Evolutionary conservation across 2,329 filamentous ascomycete genomes (phyloP), one percentile per base, ranked within the genome.

Genomic region (Verticillium zaregamsianum): DNA sequence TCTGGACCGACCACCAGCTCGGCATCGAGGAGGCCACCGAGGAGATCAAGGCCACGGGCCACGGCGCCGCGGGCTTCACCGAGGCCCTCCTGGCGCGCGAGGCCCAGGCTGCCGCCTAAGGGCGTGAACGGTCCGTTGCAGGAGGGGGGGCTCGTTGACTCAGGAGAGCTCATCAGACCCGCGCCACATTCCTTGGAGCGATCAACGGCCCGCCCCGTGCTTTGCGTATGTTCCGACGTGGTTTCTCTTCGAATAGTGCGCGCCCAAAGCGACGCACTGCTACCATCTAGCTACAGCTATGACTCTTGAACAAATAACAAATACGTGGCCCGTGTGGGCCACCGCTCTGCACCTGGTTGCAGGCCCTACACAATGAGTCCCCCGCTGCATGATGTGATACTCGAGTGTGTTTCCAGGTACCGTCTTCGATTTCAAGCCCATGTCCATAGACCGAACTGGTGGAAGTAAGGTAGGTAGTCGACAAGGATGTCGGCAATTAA

Each of bases 1-100:
- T 99, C 49, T 99, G 95, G 95, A 95, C 91, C 2, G 88, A 97
- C 70, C 82, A 85, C 69, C 95, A 99, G 82, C 86, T 99, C 61
- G 91, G 90, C 49, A 83, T 97, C 57, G 84, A 87, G 63, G 82
- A 91, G 70, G 80, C 86, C 15, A 80, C 86, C 58, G 80, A 84
- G 71, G 85, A 89, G 72, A 84, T 92, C 69, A 79, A 80, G 70
- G 80, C 79, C 37, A 77, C 74, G 20, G 76, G 74, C 25, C 68
- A 75, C 64, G 72, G 71, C 31, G 68, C 67, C 55, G 73, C 71
- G 59, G 73, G 79, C 60, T 73, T 88, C 66, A 86, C 85, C 63
- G 85, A 89, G 71, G 78, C 82, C 52, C 77, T 89, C 55, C 81
- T 89, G 40, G 85, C 84, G 72, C 80, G 81, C 60, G 85, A 87